A percentile compares a stretch with the other conserved stretches of the same genome.
Conservation (phyloP, 768 basidiomycete genomes). For the Cystofilobasidium ferigula region DNA sequence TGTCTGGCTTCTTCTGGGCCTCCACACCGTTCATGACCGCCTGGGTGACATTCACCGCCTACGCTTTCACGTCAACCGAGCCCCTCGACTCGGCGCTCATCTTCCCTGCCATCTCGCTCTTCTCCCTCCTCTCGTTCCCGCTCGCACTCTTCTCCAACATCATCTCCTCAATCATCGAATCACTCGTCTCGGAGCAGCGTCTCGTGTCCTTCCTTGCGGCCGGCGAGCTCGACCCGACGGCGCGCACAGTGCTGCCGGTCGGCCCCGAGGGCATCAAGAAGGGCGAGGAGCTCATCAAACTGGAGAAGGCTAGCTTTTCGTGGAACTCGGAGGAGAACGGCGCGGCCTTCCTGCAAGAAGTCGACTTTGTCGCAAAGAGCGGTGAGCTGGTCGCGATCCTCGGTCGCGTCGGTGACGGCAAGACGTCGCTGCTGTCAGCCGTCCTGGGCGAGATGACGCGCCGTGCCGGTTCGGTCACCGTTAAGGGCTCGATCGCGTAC, state of each 20-base stretch:
- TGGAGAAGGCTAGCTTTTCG: conserved; percentile 65
- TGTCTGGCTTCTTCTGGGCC: conserved; percentile 33
- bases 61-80: conserved; percentile 37
- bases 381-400: conserved; percentile 76
- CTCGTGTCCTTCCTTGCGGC: conserved; percentile 63
- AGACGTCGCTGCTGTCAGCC: conserved; percentile 68
- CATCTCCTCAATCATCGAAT: conserved; percentile 62
- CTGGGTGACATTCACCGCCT: conserved; percentile 39
- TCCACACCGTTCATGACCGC: conserved; percentile 37
- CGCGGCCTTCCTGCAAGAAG: conserved; percentile 61
- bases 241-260: conserved; percentile 44
- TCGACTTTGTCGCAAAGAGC: conserved; percentile 62
- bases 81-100: conserved; percentile 83
- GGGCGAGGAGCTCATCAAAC: conserved; percentile 53
- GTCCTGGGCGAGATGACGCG: conserved; percentile 80
- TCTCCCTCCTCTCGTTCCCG: conserved; percentile 73
- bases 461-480: conserved; percentile 56
- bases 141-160: conserved; percentile 39
- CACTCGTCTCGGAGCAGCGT: conserved; percentile 69
- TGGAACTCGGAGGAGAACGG: conserved; percentile 48
- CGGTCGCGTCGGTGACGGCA: conserved; percentile 83
- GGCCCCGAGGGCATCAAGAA: background rate
- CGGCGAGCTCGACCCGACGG: conserved; percentile 69
- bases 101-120: conserved; percentile 88
- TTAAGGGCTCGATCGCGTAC: conserved; percentile 66